Evolutionary conservation across 2,329 filamentous ascomycete genomes (phyloP).

Genomic region (Fusarium haematococcum): DNA sequence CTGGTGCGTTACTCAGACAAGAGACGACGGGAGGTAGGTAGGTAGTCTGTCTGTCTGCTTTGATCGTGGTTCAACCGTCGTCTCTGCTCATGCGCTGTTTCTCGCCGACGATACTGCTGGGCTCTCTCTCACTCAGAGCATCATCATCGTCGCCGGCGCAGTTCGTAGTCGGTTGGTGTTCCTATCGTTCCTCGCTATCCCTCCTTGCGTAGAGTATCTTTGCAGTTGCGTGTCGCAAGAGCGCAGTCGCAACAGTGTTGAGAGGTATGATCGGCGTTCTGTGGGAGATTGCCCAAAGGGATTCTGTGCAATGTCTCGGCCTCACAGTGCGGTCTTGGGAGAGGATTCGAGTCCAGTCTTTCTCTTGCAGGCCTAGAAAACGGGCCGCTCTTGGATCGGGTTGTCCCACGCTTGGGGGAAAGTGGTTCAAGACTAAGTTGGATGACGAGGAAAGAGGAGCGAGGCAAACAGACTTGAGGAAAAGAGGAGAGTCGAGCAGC

Average conservation of each 20-base stretch:
- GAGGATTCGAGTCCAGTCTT: conserved; percentile 9
- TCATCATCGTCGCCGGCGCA: conserved; percentile 25
- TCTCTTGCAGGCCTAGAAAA: conserved; percentile 22
- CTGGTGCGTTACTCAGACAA: background rate
- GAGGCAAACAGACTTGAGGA: background rate
- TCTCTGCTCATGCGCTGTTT: conserved; percentile 20
- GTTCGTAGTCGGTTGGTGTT: conserved; percentile 23
- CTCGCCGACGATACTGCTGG: conserved; percentile 24
- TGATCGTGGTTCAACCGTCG: conserved; percentile 3
- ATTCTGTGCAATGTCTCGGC: conserved; percentile 33
- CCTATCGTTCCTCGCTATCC: background rate
- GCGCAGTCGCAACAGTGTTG: conserved; percentile 1
- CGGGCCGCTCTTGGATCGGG: conserved; percentile 29
- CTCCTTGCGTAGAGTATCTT: conserved; percentile 2
- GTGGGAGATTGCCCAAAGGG: conserved; percentile 20
- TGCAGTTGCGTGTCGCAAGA: conserved; percentile 1
- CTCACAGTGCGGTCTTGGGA: conserved; percentile 11
- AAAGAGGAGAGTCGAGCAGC: background rate
- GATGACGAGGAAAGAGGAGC: background rate
- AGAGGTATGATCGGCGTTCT: conserved; percentile 11
- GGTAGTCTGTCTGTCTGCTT: background rate
- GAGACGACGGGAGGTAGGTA: background rate
- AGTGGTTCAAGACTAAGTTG: background rate
- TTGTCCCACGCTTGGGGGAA: conserved; percentile 19
- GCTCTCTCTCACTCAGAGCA: conserved; percentile 17